Evolutionary conservation across 169 alveolate genomes (phyloP).

Genomic region (Cryptosporidium sp.): DNA sequence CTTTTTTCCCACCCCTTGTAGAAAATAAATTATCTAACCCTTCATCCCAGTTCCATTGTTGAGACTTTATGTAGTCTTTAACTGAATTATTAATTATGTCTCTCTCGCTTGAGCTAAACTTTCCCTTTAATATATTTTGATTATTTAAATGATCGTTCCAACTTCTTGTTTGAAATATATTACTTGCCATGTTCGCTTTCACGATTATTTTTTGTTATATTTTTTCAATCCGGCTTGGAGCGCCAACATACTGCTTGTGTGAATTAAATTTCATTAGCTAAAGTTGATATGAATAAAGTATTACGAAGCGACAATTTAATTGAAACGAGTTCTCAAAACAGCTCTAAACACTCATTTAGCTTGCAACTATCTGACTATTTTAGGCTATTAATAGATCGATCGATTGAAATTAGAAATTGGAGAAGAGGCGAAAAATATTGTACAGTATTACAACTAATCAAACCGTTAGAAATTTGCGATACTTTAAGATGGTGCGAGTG

Average conservation of each 20-base stretch:
- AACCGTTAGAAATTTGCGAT: slow-evolving; percentile 15
- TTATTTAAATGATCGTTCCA: slow-evolving; percentile 73
- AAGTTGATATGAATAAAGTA: background rate
- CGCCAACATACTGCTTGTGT: slow-evolving; percentile 6
- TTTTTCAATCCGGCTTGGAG: background rate
- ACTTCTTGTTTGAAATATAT: slow-evolving; percentile 12
- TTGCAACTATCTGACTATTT: slow-evolving; percentile 22
- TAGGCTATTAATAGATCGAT: slow-evolving; percentile 30
- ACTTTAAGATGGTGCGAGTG: slow-evolving; percentile 59
- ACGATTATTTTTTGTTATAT: background rate
- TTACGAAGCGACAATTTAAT: background rate
- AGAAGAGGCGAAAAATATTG: slow-evolving; percentile 63
- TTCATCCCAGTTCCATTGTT: slow-evolving; percentile 64
- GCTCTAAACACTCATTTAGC: background rate
- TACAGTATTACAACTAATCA: slow-evolving; percentile 29
- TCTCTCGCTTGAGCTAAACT: slow-evolving; percentile 62
- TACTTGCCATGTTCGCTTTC: background rate
- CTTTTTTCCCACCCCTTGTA: slow-evolving; percentile 41
- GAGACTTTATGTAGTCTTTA: slow-evolving; percentile 39
- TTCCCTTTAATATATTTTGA: slow-evolving; percentile 48
- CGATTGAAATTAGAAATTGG: slow-evolving; percentile 71
- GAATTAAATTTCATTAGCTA: slow-evolving; percentile 5
- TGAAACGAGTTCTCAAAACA: background rate
- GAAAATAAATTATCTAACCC: slow-evolving; percentile 56
- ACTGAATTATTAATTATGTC: slow-evolving; percentile 28